phyloP scores from a whole-genome alignment of 2,329 filamentous ascomycete genomes.

The Thielaviopsis ethacetica region DNA sequence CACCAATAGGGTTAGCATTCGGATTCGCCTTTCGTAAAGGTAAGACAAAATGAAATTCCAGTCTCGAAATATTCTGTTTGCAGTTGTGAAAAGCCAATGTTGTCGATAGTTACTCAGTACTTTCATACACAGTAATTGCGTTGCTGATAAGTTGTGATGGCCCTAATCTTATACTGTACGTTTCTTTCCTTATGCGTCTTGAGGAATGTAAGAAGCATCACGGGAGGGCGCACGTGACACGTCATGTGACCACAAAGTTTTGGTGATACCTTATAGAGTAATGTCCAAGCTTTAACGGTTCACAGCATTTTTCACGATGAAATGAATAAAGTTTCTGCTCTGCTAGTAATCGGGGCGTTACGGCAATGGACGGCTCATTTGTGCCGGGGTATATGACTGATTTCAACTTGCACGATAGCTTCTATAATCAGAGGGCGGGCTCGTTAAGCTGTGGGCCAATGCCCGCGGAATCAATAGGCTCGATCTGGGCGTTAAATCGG shows the following conservation, averaged over 20 bases:
- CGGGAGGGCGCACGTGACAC: neutral
- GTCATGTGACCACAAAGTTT: neutral
- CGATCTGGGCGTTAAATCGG: neutral
- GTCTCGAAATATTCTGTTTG: neutral
- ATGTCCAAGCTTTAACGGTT: neutral
- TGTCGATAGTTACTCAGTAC: no score
- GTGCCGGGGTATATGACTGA: neutral
- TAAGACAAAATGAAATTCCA: neutral
- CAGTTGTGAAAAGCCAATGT: neutral
- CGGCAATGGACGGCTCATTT: neutral
- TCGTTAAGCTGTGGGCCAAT: neutral
- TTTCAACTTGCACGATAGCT: neutral
- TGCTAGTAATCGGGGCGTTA: neutral
- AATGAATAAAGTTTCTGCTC: neutral
- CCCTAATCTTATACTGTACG: no score
- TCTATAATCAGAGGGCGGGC: no score
- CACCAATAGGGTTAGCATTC: neutral
- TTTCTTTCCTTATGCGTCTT: no score
- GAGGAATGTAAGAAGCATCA: neutral
- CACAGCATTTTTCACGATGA: neutral
- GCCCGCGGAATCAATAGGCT: neutral
- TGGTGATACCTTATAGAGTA: neutral
- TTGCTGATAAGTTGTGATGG: no score
- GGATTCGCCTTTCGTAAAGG: neutral
- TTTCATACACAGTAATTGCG: no score